Evolutionary conservation across 2,329 filamentous ascomycete genomes (phyloP), one percentile per base, ranked within the genome.

Genomic region (Cladosporium sp.): DNA sequence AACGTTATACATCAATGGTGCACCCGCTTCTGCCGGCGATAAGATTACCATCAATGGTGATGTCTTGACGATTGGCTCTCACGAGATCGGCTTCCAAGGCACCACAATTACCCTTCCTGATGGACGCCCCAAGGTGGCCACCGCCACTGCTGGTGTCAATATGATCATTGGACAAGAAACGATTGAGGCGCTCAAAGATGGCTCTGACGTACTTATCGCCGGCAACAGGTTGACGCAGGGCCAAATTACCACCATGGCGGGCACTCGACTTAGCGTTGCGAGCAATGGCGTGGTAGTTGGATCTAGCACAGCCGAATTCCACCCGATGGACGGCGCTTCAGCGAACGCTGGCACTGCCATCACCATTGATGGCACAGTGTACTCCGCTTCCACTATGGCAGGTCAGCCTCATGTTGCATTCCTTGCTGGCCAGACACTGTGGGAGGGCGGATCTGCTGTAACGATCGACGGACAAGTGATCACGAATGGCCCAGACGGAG

Each of bases 381-480:
- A 60, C 18, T 31, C 37, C 11, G 57, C 37, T 10, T 60, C 23
- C 23, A 46, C 40, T 10, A 14, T 49, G 23, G 12, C 40, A 31
- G 37, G 28, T 0, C 57, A 46, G 23, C 37, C 57, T 5, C 26
- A 29, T 12, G 40, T 16, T 10, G 57, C 33, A 5, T 16, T 60
- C 3, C 18, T 60, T 31, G 57, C 23, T 29, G 37, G 37, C 26
- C 57, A 60, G 7, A 60, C 57, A 21, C 57, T 60, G 3, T 29
- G 23, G 16, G 4, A 29, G 29, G 57, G 57, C 18, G 37, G 37
- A 31, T 3, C 57, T 31, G 57, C 37, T 60, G 57, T 37, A 8
- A 60, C 57, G 11, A 23, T 60, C 16, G 16, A 60, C 23, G 57
- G 57, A 5, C 35, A 60, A n/a, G 57, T 60, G 18, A 21, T 60